These are phyloP conservation scores for Trypanosoma theileri DNA, from an alignment of 208 protist genomes.

Conservation along the genomic window DNA sequence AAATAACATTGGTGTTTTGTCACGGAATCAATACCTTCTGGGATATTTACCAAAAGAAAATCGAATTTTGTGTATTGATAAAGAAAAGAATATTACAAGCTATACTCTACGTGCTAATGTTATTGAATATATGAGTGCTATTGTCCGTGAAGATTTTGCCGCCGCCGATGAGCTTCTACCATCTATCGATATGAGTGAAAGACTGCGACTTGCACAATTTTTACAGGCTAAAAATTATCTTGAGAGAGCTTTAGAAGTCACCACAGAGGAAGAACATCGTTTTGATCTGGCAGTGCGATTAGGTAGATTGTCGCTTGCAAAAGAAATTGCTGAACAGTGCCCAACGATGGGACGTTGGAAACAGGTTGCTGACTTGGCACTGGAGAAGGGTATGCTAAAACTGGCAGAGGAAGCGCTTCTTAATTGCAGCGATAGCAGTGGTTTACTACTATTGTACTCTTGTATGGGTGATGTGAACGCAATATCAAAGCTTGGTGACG, in stretches of 20 bases:
- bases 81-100: constrained; percentile 89
- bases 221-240: constrained; percentile 91
- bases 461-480: constrained; percentile 64
- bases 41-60: constrained; percentile 97
- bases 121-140: constrained; percentile 97
- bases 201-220: constrained; percentile 94
- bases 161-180: constrained; percentile 81
- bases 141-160: constrained; percentile 95
- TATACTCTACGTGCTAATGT: constrained; percentile 92
- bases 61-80: constrained; percentile 96
- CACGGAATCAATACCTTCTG: constrained; percentile 86
- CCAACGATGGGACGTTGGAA: constrained; percentile 90
- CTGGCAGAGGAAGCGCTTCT: constrained; percentile 76
- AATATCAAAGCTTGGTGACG: constrained; percentile 71
- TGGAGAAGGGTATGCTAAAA: constrained; percentile 71
- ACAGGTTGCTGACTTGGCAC: constrained; percentile 94
- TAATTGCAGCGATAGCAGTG: constrained; percentile 64
- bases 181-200: constrained; percentile 74
- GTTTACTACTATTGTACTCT: constrained; percentile 81
- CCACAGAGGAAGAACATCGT: constrained; percentile 94
- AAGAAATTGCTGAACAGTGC: constrained; percentile 64
- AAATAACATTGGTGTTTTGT: constrained; percentile 91
- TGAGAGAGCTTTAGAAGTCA: constrained; percentile 92
- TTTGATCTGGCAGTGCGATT: constrained; percentile 95
- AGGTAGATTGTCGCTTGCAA: constrained; percentile 69